phyloP scores from a whole-genome alignment of 441 rosid genomes.

The Pelargonium fulgidum region DNA sequence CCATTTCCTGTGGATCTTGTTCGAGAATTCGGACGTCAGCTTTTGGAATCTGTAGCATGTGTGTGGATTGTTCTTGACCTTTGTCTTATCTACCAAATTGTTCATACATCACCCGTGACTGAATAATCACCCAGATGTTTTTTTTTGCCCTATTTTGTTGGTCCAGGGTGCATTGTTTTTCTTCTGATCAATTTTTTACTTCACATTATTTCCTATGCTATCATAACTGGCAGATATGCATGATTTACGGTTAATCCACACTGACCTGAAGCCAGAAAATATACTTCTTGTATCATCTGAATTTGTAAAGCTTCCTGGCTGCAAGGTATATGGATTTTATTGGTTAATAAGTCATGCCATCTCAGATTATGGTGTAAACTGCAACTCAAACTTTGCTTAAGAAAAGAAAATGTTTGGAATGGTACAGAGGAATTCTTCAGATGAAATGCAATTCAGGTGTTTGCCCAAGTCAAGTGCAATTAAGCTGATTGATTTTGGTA shows the following conservation, averaged over 20 bases:
- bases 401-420: constrained; percentile 36
- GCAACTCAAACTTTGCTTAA: no score
- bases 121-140: constrained; percentile 4
- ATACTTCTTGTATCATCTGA: constrained; percentile 79
- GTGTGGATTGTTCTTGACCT: constrained; percentile 60
- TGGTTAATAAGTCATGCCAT: constrained; percentile 22
- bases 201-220: constrained; percentile 13
- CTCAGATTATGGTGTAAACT: constrained; percentile 26
- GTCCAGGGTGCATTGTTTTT: neutral
- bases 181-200: constrained; percentile 3
- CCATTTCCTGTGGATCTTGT: constrained; percentile 96
- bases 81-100: neutral
- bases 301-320: constrained; percentile 78
- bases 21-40: constrained; percentile 94
- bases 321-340: constrained; percentile 39
- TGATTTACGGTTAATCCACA: constrained; percentile 72
- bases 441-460: constrained; percentile 58
- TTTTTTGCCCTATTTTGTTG: constrained; percentile 13
- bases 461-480: constrained; percentile 91
- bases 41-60: constrained; percentile 98
- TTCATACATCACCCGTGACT: neutral
- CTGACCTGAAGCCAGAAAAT: constrained; percentile 94
- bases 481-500: constrained; percentile 93
- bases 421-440: constrained; percentile 63
- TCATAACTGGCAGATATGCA: constrained; percentile 67